Evolutionary conservation across 768 basidiomycete genomes (phyloP), one percentile per base, ranked within the genome.

Genomic region (Boletus sensibilis): DNA sequence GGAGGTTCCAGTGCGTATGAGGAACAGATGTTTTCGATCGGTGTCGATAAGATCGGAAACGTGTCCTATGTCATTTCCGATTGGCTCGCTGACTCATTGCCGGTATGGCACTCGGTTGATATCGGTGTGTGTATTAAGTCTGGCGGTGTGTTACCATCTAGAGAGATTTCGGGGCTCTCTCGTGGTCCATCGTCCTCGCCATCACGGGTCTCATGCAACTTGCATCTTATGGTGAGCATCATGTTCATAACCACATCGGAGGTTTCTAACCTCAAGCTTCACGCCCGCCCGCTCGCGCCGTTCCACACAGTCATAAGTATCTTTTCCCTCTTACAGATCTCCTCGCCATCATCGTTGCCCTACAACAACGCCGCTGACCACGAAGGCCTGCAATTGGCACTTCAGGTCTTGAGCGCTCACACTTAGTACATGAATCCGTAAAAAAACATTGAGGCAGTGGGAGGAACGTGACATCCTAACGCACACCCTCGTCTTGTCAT

Each of bases 91-190:
- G 21, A 54, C n/a, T 9, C 14, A 20, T 12, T 35, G 25, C 25
- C 5, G 25, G 25, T 25, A 25, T 25, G 25, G 4, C 25, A 3
- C 25, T 25, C 25, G 25, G 33, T 48, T 23, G 3, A 52, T 14
- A n/a, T 18, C n/a, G 31, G 18, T 20, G 9, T 9, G 10, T 18
- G 1, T 40, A 14, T 38, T 27, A 70, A 70, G 61, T 70, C 34
- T 70, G 69, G 69, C 70, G 69, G 21, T 70, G 68, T 57, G 52
- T 61, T 20, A 64, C 66, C 34, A 72, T 70, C 44, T 71, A 57
- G 23, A 60, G 55, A 37, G 59, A 70, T 52, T 58, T 65, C 3
- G 60, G 56, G 0, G 25, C 12, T 39, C 31, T 45, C 31, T 64
- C 55, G 8, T 56, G 56, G 4, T 52, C 55, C 35, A n/a, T 64